phyloP scores from a whole-genome alignment of 73 alveolate genomes.

The Paramecium tetraurelia region DNA sequence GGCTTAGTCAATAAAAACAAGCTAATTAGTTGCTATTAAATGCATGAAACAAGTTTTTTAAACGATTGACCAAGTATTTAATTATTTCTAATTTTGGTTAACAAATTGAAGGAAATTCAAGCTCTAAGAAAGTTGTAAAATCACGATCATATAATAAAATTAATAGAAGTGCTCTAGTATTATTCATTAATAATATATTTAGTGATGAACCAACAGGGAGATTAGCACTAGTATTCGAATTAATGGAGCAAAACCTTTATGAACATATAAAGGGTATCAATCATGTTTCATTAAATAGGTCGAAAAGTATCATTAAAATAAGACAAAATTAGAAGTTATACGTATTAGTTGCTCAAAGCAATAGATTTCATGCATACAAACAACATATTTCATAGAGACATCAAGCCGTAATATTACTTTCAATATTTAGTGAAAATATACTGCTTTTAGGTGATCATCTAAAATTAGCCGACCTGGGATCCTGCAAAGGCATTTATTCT shows the following conservation, averaged over 20 bases:
- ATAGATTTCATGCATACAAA: constrained; percentile 91
- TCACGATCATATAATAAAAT: constrained; percentile 95
- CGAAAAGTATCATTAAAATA: constrained; percentile 44
- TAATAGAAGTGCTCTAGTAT: constrained; percentile 62
- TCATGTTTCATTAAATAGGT: neutral
- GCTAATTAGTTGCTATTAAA: constrained; percentile 92
- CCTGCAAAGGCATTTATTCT: constrained; percentile 90
- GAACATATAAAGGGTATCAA: constrained; percentile 76
- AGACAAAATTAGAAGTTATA: constrained; percentile 72
- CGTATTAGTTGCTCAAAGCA: constrained; percentile 82
- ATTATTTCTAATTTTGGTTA: constrained; percentile 64
- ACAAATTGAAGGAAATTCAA: constrained; percentile 68
- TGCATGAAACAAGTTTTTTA: constrained; percentile 89
- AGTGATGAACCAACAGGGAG: constrained; percentile 79
- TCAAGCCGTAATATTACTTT: constrained; percentile 75
- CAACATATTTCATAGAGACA: constrained; percentile 91
- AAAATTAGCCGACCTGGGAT: constrained; percentile 93
- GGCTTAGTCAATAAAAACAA: constrained; percentile 94
- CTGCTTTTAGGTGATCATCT: constrained; percentile 71
- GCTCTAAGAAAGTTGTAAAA: constrained; percentile 95
- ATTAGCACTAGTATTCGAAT: constrained; percentile 83
- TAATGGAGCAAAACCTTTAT: constrained; percentile 84
- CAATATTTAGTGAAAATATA: constrained; percentile 67
- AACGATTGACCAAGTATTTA: constrained; percentile 82
- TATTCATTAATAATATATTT: neutral